phyloP scores from a whole-genome alignment of 2,329 filamentous ascomycete genomes.

The Colletotrichum sidae region DNA sequence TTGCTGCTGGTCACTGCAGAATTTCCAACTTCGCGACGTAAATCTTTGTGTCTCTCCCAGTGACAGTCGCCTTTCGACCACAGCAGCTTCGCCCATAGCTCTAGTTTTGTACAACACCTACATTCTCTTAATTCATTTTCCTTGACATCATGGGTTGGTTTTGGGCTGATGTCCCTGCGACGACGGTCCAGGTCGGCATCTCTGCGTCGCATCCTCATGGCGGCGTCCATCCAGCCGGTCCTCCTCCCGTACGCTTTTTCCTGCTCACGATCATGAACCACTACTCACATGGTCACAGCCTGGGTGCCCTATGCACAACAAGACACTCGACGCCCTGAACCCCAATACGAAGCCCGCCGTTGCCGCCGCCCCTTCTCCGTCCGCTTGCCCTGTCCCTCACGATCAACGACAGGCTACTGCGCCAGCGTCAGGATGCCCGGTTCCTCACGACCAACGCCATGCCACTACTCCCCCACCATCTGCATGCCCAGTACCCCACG shows the following conservation, averaged over 20 bases:
- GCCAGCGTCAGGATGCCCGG: constrained; percentile 46
- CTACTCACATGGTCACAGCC: constrained; percentile 52
- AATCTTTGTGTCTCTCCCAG: constrained; percentile 29
- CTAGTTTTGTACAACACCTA: constrained; percentile 9
- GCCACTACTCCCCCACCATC: constrained; percentile 47
- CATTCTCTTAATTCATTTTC: not conserved
- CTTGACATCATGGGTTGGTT: constrained; percentile 69
- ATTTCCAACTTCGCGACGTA: constrained; percentile 24
- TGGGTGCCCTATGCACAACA: constrained; percentile 69
- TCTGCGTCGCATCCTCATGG: constrained; percentile 40
- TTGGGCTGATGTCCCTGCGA: constrained; percentile 64
- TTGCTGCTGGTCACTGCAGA: constrained; percentile 2
- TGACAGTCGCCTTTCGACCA: not conserved
- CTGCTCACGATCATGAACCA: not conserved
- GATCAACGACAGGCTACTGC: constrained; percentile 40
- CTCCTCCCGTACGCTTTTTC: constrained; percentile 54
- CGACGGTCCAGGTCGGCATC: constrained; percentile 38
- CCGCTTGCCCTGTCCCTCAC: constrained; percentile 49
- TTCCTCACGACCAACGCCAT: constrained; percentile 42
- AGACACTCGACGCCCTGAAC: constrained; percentile 61
- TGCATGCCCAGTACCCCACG: constrained; percentile 60
- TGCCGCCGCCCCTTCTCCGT: constrained; percentile 35
- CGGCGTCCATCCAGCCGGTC: constrained; percentile 32
- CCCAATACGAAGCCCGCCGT: constrained; percentile 43
- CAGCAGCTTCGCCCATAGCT: not conserved